Evolutionary conservation across 192 early-diverging fungal species (phyloP).

Genomic region (Radiomyces spectabilis): DNA sequence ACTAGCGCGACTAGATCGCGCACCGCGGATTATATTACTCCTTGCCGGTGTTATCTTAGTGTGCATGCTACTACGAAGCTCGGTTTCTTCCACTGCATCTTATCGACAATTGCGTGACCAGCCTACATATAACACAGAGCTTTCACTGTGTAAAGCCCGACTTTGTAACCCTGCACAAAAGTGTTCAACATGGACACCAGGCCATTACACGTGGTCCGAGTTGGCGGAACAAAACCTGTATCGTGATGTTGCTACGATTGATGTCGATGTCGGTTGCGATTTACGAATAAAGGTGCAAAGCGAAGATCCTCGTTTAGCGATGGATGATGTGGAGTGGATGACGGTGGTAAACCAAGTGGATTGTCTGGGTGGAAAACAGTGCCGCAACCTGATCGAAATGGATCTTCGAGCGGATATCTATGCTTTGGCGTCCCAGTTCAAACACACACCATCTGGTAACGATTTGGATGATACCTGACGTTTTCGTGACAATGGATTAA

Average conservation of each 20-base stretch:
- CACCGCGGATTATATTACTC: too few relatives aligned
- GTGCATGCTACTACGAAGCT: too few relatives aligned
- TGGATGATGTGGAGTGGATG: not conserved
- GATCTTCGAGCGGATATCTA: not conserved
- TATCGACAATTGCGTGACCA: slow-evolving; percentile 2
- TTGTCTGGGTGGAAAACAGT: not conserved
- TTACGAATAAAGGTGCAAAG: not conserved
- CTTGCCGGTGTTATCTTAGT: too few relatives aligned
- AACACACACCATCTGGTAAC: not conserved
- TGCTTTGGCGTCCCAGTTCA: not conserved
- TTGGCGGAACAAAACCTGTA: slow-evolving; percentile 7
- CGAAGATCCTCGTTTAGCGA: not conserved
- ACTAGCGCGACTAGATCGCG: too few relatives aligned
- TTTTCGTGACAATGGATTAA: not conserved
- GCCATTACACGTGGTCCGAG: not conserved
- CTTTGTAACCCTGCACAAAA: slow-evolving; percentile 15
- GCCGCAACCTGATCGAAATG: slow-evolving; percentile 5
- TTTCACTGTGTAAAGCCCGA: not conserved
- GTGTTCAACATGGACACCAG: slow-evolving; percentile 9
- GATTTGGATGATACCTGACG: not conserved
- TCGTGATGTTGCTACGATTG: slow-evolving; percentile 12
- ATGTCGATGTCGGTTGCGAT: slow-evolving; percentile 11
- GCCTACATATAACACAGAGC: not conserved
- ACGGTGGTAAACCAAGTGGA: not conserved
- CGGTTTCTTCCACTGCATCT: not conserved